phyloP scores from a whole-genome alignment of 2,329 filamentous ascomycete genomes.

The Nannizziopsis barbatae region DNA sequence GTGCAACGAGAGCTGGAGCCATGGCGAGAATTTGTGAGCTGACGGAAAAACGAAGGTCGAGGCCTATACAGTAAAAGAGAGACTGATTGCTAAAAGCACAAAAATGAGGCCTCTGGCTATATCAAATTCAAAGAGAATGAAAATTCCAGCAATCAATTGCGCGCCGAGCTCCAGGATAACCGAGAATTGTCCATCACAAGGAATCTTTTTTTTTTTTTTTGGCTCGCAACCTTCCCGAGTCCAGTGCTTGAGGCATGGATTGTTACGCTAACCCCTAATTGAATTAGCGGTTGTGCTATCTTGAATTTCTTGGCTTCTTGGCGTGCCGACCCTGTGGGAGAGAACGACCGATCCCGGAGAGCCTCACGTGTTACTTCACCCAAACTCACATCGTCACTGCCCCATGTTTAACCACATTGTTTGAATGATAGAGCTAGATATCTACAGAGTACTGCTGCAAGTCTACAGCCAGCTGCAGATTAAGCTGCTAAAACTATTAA shows the following conservation, averaged over 20 bases:
- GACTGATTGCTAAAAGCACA: neutral
- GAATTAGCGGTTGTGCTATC: no score
- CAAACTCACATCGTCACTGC: no score
- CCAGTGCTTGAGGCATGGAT: neutral
- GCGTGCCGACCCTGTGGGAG: no score
- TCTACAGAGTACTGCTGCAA: no score
- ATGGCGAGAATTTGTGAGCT: conserved; percentile 24
- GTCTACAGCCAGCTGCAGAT: no score
- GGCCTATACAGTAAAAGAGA: neutral
- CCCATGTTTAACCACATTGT: no score
- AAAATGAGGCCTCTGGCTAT: neutral
- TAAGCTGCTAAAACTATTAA: no score
- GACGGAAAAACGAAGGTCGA: neutral
- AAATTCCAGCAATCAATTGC: conserved; percentile 1
- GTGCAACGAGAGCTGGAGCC: conserved; percentile 43
- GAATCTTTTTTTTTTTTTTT: neutral
- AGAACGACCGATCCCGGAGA: no score
- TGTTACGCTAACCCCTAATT: neutral
- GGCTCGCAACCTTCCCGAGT: neutral
- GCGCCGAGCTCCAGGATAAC: neutral
- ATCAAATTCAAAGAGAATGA: conserved; percentile 4
- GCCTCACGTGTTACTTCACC: neutral
- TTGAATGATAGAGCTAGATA: no score
- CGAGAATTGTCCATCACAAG: neutral
- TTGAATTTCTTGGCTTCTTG: no score